A percentile compares a stretch with the other conserved stretches of the same genome.
Evolutionary conservation across 1,139 yeast species (phyloP).

Genomic region (Williopsis jadinii): DNA sequence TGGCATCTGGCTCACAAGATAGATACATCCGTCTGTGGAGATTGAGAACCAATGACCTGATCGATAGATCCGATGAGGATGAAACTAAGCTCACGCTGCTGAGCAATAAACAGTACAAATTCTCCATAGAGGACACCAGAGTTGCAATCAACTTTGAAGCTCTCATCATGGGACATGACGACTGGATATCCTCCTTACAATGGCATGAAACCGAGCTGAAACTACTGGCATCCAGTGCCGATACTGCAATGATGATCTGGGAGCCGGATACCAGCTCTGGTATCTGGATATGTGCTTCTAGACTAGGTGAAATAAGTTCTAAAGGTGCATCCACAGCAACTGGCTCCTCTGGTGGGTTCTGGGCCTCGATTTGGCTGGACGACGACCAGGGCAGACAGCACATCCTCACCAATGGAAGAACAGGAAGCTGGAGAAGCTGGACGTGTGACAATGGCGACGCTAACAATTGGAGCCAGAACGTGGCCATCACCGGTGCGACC

Average conservation of each 20-base stretch:
- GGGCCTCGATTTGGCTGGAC: constrained; percentile 80
- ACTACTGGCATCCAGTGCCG: constrained; percentile 84
- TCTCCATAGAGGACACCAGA: constrained; percentile 31
- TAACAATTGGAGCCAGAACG: constrained; percentile 43
- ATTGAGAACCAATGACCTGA: constrained; percentile 47
- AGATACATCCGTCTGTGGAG: constrained; percentile 87
- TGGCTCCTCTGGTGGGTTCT: constrained; percentile 96
- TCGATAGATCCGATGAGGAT: constrained; percentile 54
- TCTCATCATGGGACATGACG: constrained; percentile 94
- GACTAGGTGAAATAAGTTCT: constrained; percentile 87
- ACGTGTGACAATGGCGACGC: constrained; percentile 26
- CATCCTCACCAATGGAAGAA: constrained; percentile 76
- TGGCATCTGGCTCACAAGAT: constrained; percentile 89
- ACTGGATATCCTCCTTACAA: constrained; percentile 82
- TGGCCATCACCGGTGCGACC: constrained; percentile 73
- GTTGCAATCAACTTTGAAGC: constrained; percentile 79
- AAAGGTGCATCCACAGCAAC: constrained; percentile 98
- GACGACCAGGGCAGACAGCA: constrained; percentile 35
- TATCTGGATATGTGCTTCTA: constrained; percentile 75
- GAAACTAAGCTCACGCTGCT: constrained; percentile 44
- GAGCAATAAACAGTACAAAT: constrained; percentile 59
- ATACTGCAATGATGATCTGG: constrained; percentile 95
- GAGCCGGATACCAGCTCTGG: constrained; percentile 82
- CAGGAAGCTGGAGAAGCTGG: constrained; percentile 92
- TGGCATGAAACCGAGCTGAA: constrained; percentile 70